Evolutionary conservation across 768 basidiomycete genomes (phyloP).

Genomic region (Plicaturopsis crispa): DNA sequence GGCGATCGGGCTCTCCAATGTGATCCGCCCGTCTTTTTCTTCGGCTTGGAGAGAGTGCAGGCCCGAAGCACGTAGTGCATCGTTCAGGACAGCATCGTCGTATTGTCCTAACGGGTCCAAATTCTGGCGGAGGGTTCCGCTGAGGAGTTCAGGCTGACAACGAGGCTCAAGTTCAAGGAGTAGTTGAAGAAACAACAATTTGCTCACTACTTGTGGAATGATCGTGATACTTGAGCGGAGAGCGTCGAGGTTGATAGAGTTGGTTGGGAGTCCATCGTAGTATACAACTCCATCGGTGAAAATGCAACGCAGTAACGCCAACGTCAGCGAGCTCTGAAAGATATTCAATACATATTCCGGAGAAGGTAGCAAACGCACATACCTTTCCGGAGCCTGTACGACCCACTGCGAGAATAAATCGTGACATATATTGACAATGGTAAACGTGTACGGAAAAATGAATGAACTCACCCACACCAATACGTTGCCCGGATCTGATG

Average conservation of each 20-base stretch:
- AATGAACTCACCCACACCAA: slow-evolving; percentile 25
- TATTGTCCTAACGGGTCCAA: slow-evolving; percentile 52
- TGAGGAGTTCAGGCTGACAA: slow-evolving; percentile 37
- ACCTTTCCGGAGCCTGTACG: slow-evolving; percentile 32
- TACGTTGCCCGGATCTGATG: slow-evolving; percentile 31
- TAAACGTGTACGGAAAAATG: slow-evolving; percentile 6
- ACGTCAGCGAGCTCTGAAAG: too few relatives aligned
- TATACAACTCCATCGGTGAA: slow-evolving; percentile 47
- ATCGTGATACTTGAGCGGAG: slow-evolving; percentile 54
- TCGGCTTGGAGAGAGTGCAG: slow-evolving; percentile 31
- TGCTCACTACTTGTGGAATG: slow-evolving; percentile 49
- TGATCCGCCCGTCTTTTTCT: slow-evolving; percentile 16
- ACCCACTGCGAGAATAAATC: too few relatives aligned
- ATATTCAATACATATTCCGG: too few relatives aligned
- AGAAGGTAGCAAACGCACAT: too few relatives aligned
- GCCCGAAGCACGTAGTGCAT: slow-evolving; percentile 39
- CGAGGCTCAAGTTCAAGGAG: slow-evolving; percentile 6
- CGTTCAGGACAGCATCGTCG: slow-evolving; percentile 45
- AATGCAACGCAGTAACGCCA: slow-evolving; percentile 52
- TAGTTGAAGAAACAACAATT: too few relatives aligned
- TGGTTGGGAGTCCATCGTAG: slow-evolving; percentile 45
- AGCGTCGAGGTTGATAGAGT: slow-evolving; percentile 43
- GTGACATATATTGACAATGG: too few relatives aligned
- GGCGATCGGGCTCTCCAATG: slow-evolving; percentile 54
- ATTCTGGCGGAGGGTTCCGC: slow-evolving; percentile 46